Evolutionary conservation across 441 rosid genomes (phyloP), one percentile per base, ranked within the genome.

Genomic region (Erodium texanum): DNA sequence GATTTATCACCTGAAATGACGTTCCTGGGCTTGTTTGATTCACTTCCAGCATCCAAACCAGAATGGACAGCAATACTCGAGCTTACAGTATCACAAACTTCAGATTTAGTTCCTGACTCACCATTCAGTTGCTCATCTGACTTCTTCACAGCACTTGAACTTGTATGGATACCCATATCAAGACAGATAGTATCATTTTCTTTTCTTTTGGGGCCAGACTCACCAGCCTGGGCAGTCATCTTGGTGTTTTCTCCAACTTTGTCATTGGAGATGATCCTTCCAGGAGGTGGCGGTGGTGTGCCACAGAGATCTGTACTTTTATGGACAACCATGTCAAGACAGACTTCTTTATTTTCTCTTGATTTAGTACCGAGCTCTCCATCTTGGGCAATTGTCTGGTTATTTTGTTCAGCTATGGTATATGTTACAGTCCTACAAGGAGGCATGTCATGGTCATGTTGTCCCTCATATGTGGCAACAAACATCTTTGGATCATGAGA

Each of bases 401-500:
- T n/a, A n/a, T 79, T 83, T 8, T 76, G 68, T 59, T 84, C 86
- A 24, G 66, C 64, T 27, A 78, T 24, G 65, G 86, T 87, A 62
- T 78, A 88, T 70, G 89, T 86, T 16, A 94, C 81, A 67, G 88
- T 79, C 81, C 93, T 86, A 32, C 81, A 85, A 8, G 97, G 85
- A 0, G 98, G 98, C 66, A 87, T 89, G 50, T 89, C 89, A 72
- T 93, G 98, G 81, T 86, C 86, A 74, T 93, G 98, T 72, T 93
- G 90, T 38, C 97, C 97, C 54, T 93, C 97, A 7, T 93, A 93
- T 69, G 98, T 93, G 23, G 98, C 89, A 81, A 93, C 87, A 73
- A 93, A 94, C 45, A 94, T 81, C 76, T 89, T 78, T 0, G 77
- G 73, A 74, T 90, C 97, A 62, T 85, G 89, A 15, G 87, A 86